A percentile compares a stretch with the other conserved stretches of the same genome.
These are phyloP conservation scores for Manihot esculenta DNA, from an alignment of 441 rosid species.

Conservation along the genomic window DNA sequence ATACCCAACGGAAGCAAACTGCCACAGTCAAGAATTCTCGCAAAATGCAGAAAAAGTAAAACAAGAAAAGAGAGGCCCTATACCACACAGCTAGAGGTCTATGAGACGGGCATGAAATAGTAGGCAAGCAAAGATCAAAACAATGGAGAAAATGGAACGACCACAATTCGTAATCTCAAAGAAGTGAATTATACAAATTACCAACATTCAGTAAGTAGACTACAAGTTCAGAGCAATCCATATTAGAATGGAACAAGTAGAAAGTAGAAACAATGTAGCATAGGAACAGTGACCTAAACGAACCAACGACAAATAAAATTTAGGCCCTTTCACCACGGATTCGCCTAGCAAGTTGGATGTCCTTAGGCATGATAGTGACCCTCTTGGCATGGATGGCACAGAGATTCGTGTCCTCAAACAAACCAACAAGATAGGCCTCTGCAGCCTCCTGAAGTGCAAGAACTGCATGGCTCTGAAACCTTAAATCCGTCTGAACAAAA, in stretches of 20 bases:
- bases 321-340: constrained; percentile 70
- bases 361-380: constrained; percentile 69
- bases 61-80: background rate
- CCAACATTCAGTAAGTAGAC: background rate
- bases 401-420: constrained; percentile 71
- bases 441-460: constrained; percentile 68
- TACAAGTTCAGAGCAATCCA: background rate
- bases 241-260: constrained; percentile 13
- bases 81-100: background rate
- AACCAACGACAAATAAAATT: background rate
- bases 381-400: constrained; percentile 73
- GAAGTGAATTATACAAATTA: background rate
- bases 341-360: constrained; percentile 58
- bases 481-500: constrained; percentile 50
- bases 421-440: constrained; percentile 63
- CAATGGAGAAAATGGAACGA: background rate
- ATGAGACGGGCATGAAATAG: background rate
- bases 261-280: no score
- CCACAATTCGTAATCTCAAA: background rate
- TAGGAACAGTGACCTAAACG: constrained; percentile 7
- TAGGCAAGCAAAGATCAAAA: background rate
- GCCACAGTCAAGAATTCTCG: background rate
- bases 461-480: constrained; percentile 72
- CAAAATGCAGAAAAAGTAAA: background rate
- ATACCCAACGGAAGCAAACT: background rate